Percentiles rank a stretch among this genome's conserved stretches.
phyloP scores from a whole-genome alignment of 2,329 filamentous ascomycete species.

The Gnomoniopsis smithogilvyi region DNA sequence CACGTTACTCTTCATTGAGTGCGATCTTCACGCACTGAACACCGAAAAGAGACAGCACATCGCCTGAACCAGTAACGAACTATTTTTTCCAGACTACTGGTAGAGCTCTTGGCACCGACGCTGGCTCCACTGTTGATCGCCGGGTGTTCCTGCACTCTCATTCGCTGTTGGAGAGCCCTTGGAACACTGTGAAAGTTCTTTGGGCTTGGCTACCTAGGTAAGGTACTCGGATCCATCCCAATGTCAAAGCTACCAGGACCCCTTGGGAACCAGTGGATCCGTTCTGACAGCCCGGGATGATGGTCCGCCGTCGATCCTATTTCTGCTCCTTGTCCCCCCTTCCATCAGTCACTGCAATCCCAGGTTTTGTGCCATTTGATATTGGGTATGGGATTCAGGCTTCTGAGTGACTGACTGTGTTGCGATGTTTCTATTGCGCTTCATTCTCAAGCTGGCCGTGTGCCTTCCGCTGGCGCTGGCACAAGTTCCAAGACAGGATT shows the following conservation, averaged over 20 bases:
- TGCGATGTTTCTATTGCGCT: constrained; percentile 5
- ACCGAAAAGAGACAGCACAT: no score
- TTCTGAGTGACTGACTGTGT: not conserved
- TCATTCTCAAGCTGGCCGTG: not conserved
- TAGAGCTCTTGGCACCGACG: no score
- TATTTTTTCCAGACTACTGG: no score
- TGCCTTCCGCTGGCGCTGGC: not conserved
- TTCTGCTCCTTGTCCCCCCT: not conserved
- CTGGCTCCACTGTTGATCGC: no score
- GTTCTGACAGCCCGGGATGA: not conserved
- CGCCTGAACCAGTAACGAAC: no score
- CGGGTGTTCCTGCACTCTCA: no score
- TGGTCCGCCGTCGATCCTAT: not conserved
- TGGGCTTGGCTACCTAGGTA: no score
- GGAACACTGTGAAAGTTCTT: no score
- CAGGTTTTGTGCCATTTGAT: not conserved
- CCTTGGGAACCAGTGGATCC: not conserved
- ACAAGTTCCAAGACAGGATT: not conserved
- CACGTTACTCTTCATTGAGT: no score
- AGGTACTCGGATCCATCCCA: not conserved
- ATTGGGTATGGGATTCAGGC: not conserved
- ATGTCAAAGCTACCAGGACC: not conserved
- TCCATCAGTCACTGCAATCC: not conserved
- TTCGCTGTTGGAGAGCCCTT: no score
- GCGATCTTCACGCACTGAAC: no score